Evolutionary conservation across 208 protist genomes (phyloP).

Genomic region (Leishmania braziliensis): DNA sequence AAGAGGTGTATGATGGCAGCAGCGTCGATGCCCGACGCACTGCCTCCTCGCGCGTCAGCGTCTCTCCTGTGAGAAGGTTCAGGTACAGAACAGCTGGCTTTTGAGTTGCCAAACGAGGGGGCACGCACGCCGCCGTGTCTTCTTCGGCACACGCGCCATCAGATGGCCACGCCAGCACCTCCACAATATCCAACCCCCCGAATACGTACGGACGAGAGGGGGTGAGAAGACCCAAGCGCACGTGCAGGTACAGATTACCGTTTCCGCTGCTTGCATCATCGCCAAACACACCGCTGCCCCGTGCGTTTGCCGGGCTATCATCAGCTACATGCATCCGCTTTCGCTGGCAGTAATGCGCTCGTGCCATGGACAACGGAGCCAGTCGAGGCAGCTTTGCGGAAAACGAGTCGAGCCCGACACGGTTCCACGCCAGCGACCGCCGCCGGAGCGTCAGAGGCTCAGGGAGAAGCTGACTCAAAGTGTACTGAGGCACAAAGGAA

Average conservation of each 20-base stretch:
- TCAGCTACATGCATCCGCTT: conserved; percentile 26
- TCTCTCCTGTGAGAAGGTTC: conserved; percentile 37
- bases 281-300: not conserved
- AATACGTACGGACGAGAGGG: conserved; percentile 67
- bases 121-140: not conserved
- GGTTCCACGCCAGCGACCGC: conserved; percentile 16
- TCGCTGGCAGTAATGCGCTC: conserved; percentile 24
- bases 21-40: conserved; percentile 10
- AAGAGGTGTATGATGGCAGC: conserved; percentile 14
- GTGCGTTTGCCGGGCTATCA: not conserved
- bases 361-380: conserved; percentile 28
- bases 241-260: conserved; percentile 62
- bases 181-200: conserved; percentile 64
- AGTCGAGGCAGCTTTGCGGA: conserved; percentile 2
- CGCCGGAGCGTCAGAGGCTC: conserved; percentile 30
- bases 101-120: not conserved
- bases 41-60: conserved; percentile 29
- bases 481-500: conserved; percentile 19
- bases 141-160: conserved; percentile 15
- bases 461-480: conserved; percentile 23
- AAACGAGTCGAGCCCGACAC: not conserved
- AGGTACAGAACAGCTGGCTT: conserved; percentile 27
- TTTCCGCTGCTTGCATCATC: conserved; percentile 18
- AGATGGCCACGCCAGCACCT: conserved; percentile 40
- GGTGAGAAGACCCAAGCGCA: conserved; percentile 75